Base-by-base conservation (phyloP, 305 asterid species). In the Plantago rigida region DNA sequence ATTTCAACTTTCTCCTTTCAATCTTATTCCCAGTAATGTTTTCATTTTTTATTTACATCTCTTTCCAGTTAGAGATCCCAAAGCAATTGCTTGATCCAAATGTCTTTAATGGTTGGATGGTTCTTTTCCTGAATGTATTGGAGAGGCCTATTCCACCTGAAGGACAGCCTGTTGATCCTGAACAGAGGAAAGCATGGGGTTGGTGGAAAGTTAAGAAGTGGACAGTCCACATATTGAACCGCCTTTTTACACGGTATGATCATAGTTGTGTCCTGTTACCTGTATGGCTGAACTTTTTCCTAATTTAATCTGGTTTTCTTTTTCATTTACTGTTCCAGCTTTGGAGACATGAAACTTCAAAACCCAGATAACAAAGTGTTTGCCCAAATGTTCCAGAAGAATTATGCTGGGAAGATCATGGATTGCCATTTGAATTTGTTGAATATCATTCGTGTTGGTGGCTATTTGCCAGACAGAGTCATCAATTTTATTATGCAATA, bases 181-280 rank as follows among this genome's bases (percentile, higher is more conserved):
- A 93, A 69, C 75, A 77, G 71, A 77, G 97, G 72, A 93, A 89
- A 73, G 79, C 97, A 61, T 93, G 97, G 99, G 99, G 96, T 46
- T 93, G 99, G 99, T 93, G 97, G 99, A 89, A 93, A 79, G 99
- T 93, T 48, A 93, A 93, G 78, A 93, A 93, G 81, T 93, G 99
- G 99, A 93, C 96, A 1, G 82, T 87, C 77, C 97, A 93, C 79
- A 87, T 93, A 69, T 66, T 93, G 64, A 89, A 89, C 77, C 94
- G 99, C 50, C 95, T 93, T 42, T 93, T 79, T 71, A 85, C 97
- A 53, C 77, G 98, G 98, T 87, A 69, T 39, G 71, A 65, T 78
- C 42, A 66, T 62, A 41, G 15, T 59, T 58, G 50, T 46, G 19
- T 52, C 49, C 58, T 55, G 52, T 19, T 14, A 55, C 45, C 15